phyloP scores from a whole-genome alignment of 2,329 filamentous ascomycete species.

The Elsinoe australis region DNA sequence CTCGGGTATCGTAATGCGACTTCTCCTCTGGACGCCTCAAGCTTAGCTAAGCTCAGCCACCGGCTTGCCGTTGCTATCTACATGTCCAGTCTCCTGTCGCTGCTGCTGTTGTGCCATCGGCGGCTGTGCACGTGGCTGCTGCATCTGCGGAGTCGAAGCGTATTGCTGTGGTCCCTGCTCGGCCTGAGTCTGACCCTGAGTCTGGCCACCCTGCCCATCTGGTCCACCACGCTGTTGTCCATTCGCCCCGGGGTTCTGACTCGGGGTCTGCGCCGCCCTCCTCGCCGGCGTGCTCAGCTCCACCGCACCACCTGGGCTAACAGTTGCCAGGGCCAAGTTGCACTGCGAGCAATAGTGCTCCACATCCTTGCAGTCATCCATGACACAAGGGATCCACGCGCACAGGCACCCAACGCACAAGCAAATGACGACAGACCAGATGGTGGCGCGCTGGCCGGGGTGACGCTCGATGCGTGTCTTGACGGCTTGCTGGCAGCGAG shows the following conservation, averaged over 20 bases:
- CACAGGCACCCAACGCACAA: conserved; percentile 17
- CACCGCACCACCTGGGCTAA: conserved; percentile 3
- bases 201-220: too few species aligned
- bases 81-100: conserved; percentile 14
- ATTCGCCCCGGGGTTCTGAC: neutral
- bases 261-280: conserved; percentile 3
- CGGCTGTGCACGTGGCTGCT: neutral
- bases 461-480: conserved; percentile 16
- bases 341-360: conserved; percentile 17
- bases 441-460: conserved; percentile 10
- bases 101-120: neutral
- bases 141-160: conserved; percentile 3
- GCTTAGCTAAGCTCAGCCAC: conserved; percentile 4
- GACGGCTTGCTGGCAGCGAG: conserved; percentile 11
- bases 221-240: too few species aligned
- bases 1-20: neutral
- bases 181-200: too few species aligned
- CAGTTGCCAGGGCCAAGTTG: conserved; percentile 12
- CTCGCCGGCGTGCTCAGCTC: conserved; percentile 8
- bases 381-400: conserved; percentile 16
- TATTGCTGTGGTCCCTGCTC: neutral
- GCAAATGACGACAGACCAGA: conserved; percentile 16
- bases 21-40: neutral
- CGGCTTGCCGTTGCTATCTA: conserved; percentile 7
- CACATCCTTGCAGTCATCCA: conserved; percentile 17